phyloP scores from a whole-genome alignment of 2,329 filamentous ascomycete genomes.

The Neonectria sp. region DNA sequence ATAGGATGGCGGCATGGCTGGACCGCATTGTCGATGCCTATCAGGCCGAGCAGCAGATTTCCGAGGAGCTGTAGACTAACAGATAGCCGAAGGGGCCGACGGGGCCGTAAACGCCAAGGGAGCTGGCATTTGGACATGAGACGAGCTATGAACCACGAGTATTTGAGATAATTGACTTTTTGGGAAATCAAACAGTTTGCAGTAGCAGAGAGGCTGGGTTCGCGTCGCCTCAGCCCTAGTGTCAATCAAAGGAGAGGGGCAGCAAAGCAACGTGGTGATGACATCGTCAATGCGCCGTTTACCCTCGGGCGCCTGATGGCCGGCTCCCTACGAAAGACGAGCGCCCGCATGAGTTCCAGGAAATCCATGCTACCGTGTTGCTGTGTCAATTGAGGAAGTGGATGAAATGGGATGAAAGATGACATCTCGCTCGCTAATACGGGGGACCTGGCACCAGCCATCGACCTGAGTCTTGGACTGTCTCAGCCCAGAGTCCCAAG shows the following conservation, averaged over 20 bases:
- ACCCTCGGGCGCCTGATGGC: background rate
- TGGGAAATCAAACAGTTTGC: slow-evolving; percentile 5
- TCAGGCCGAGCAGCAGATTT: slow-evolving; percentile 39
- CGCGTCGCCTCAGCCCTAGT: slow-evolving; percentile 15
- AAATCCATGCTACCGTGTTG: slow-evolving; percentile 8
- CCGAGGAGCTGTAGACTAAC: slow-evolving; percentile 50
- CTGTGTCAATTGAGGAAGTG: slow-evolving; percentile 12
- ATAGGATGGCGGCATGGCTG: slow-evolving; percentile 77
- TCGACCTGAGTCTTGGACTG: slow-evolving; percentile 12
- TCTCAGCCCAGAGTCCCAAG: slow-evolving; percentile 1
- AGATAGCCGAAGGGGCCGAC: background rate
- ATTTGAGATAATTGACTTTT: slow-evolving; percentile 11
- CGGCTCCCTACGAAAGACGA: background rate
- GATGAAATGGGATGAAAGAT: slow-evolving; percentile 16
- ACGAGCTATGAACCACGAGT: background rate
- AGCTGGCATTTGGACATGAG: slow-evolving; percentile 12
- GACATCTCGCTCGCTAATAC: slow-evolving; percentile 3
- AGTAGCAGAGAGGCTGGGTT: slow-evolving; percentile 1
- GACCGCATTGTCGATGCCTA: slow-evolving; percentile 70
- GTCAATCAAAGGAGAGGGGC: slow-evolving; percentile 7
- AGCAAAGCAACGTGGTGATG: slow-evolving; percentile 8
- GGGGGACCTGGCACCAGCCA: slow-evolving; percentile 1
- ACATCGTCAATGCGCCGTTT: slow-evolving; percentile 3
- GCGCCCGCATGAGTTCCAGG: background rate
- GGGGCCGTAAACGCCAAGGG: background rate